Evolutionary conservation across 1,284 basidiomycete species (phyloP).

Genomic region (Cryptococcus hybrid): DNA sequence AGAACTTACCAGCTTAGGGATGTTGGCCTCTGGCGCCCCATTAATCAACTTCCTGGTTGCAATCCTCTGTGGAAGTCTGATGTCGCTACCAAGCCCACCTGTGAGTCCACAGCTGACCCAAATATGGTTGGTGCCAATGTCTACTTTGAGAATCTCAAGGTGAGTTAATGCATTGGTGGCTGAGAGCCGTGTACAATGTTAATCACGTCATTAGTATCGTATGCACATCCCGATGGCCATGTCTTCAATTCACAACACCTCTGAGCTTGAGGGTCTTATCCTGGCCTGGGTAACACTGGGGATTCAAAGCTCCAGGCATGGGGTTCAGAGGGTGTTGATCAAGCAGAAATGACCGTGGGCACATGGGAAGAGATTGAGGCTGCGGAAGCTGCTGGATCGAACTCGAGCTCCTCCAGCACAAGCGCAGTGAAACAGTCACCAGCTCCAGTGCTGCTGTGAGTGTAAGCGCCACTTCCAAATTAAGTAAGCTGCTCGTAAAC

Average conservation of each 20-base stretch:
- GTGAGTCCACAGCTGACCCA: constrained; percentile 11
- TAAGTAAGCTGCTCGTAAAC: not conserved
- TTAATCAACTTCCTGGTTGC: constrained; percentile 36
- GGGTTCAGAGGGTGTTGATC: constrained; percentile 17
- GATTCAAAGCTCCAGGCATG: constrained; percentile 11
- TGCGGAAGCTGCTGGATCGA: constrained; percentile 1
- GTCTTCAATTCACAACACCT: constrained; percentile 4
- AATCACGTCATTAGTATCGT: constrained; percentile 4
- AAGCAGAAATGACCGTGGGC: constrained; percentile 6
- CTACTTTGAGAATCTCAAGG: constrained; percentile 24
- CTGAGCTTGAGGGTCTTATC: constrained; percentile 3
- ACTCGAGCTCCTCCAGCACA: not conserved
- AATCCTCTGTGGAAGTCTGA: constrained; percentile 33
- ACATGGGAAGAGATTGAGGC: constrained; percentile 8
- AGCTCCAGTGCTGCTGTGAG: not conserved
- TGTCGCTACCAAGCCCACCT: constrained; percentile 21
- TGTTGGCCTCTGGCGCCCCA: constrained; percentile 28
- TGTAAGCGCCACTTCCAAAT: not conserved
- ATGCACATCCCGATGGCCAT: constrained; percentile 18
- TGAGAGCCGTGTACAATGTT: no score
- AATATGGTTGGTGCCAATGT: constrained; percentile 24
- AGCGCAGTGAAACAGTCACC: not conserved
- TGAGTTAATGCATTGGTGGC: not conserved
- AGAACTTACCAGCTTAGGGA: constrained; percentile 3
- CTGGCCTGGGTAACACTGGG: constrained; percentile 14